phyloP scores from a whole-genome alignment of 495 filamentous ascomycete species.

The Lophiostoma macrostomum region DNA sequence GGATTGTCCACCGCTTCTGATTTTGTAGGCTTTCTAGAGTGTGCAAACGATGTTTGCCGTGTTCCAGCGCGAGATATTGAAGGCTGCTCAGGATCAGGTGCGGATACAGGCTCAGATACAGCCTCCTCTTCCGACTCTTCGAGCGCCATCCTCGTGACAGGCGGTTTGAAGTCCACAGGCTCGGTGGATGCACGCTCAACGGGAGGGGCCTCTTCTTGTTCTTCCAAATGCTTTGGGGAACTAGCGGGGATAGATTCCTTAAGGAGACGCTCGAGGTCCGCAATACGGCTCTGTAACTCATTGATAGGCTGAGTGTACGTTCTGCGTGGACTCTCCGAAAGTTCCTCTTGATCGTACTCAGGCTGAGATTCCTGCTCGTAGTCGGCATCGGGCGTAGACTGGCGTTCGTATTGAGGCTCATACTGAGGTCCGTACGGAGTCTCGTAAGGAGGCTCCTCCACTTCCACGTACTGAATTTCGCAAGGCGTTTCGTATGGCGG shows the following conservation, averaged over 20 bases:
- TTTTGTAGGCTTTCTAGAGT: too few relatives aligned
- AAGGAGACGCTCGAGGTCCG: constrained; percentile 6
- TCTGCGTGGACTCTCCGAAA: neutral
- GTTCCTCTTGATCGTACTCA: constrained; percentile 1
- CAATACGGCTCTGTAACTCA: constrained; percentile 7
- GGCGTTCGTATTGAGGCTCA: constrained; percentile 1
- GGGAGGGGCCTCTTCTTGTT: neutral
- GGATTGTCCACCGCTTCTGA: too few relatives aligned
- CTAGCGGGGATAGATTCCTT: neutral
- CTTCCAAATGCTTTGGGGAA: constrained; percentile 2
- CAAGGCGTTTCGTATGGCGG: too few relatives aligned
- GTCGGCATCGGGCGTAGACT: neutral
- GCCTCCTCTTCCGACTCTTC: constrained; percentile 1
- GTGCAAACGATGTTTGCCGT: too few relatives aligned
- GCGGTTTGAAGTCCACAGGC: neutral
- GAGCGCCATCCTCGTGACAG: constrained; percentile 3
- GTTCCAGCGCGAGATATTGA: too few relatives aligned
- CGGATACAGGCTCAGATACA: too few relatives aligned
- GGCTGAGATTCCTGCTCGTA: neutral
- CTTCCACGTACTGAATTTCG: too few relatives aligned
- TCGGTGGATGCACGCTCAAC: constrained; percentile 7
- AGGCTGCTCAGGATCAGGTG: neutral
- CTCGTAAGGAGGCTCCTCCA: too few relatives aligned
- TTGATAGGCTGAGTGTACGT: constrained; percentile 12
- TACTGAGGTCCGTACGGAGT: too few relatives aligned